phyloP scores from a whole-genome alignment of 345 rosid species.

The Camelina neglecta region DNA sequence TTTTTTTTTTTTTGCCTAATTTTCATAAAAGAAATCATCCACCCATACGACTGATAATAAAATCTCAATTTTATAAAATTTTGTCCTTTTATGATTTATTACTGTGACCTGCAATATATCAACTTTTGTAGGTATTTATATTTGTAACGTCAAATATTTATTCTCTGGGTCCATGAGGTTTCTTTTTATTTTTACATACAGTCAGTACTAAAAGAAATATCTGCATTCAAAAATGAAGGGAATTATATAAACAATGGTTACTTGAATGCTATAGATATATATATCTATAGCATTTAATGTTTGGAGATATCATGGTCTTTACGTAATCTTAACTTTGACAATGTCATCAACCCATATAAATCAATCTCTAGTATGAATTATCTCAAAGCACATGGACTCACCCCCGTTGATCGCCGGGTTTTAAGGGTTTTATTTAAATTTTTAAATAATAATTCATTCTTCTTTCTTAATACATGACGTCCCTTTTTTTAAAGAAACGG shows the following conservation, averaged over 20 bases:
- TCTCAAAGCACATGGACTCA: conserved; percentile 37
- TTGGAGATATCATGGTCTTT: conserved; percentile 12
- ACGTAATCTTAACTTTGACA: conserved; percentile 28
- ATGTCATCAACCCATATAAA: conserved; percentile 13
- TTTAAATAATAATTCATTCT: not conserved
- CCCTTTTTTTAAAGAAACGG: not conserved
- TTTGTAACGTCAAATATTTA: conserved; percentile 16
- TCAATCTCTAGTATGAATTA: not conserved
- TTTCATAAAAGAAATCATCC: conserved; percentile 13
- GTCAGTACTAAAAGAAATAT: not conserved
- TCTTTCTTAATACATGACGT: not conserved
- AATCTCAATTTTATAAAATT: conserved; percentile 7
- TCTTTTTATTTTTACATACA: not conserved
- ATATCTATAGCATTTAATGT: conserved; percentile 19
- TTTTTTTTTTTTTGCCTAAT: conserved; percentile 18
- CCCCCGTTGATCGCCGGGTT: conserved; percentile 37
- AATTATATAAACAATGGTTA: conserved; percentile 6
- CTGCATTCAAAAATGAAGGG: conserved; percentile 33
- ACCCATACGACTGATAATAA: conserved; percentile 38
- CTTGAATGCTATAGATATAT: not conserved
- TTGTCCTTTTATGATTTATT: conserved; percentile 20
- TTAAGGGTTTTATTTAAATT: conserved; percentile 1
- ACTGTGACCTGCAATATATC: conserved; percentile 19
- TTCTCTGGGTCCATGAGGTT: conserved; percentile 2
- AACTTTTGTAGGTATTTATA: not conserved